These are phyloP conservation scores for Tolypocladium amazonense DNA, from an alignment of 2,329 filamentous ascomycete species.

Conservation along the genomic window DNA sequence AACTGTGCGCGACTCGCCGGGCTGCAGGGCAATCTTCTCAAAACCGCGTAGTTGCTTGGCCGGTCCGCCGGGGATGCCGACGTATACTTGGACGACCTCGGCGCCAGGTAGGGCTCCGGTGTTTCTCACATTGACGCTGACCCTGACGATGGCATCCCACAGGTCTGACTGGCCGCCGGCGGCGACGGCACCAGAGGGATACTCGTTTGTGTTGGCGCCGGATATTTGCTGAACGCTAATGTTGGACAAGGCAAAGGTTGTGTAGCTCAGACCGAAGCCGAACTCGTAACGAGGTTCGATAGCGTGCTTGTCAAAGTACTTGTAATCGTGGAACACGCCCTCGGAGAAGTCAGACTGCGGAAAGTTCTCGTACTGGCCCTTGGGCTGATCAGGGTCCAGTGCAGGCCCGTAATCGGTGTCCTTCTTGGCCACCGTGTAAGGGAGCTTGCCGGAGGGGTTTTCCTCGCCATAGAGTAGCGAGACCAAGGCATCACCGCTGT, in stretches of 20 bases:
- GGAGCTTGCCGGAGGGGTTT: constrained; percentile 47
- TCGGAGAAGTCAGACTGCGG: constrained; percentile 42
- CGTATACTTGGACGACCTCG: constrained; percentile 39
- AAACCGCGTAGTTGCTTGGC: constrained; percentile 55
- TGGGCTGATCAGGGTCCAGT: constrained; percentile 26
- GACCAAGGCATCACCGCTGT: constrained; percentile 45
- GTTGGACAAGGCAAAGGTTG: constrained; percentile 37
- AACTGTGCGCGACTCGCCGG: constrained; percentile 31
- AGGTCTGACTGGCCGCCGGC: constrained; percentile 35
- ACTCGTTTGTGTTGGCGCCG: constrained; percentile 16
- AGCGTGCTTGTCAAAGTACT: constrained; percentile 37
- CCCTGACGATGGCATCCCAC: constrained; percentile 32
- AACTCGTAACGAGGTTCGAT: constrained; percentile 44
- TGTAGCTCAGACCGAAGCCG: constrained; percentile 46
- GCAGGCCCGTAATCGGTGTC: constrained; percentile 43
- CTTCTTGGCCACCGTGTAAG: constrained; percentile 49
- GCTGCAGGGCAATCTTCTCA: constrained; percentile 43
- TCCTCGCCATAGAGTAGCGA: constrained; percentile 46
- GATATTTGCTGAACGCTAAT: constrained; percentile 22
- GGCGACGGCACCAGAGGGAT: constrained; percentile 26
- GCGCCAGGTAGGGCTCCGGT: constrained; percentile 29
- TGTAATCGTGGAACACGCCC: constrained; percentile 43
- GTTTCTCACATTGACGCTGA: constrained; percentile 30
- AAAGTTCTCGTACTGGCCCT: constrained; percentile 40
- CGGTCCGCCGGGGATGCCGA: constrained; percentile 36